Base-by-base conservation (phyloP, 345 rosid species). In the Syzygium aromaticum region DNA sequence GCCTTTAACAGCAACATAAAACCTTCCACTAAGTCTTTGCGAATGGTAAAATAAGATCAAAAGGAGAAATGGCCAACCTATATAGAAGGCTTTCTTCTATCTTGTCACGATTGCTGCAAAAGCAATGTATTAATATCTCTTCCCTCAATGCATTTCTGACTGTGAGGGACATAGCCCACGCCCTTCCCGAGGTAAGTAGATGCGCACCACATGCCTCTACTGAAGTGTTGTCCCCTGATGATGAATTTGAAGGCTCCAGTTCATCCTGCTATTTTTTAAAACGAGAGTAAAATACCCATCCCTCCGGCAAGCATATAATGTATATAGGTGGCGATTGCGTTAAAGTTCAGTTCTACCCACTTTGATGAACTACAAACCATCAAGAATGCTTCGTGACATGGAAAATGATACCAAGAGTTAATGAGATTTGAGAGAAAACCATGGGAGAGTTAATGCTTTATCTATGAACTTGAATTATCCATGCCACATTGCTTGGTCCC, bases 31-130 rank as follows among this genome's bases (percentile, higher is more conserved):
- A 84, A 84, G 43, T 52, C 30, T 49, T 51, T 83, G 54, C 16
- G 54, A 51, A 25, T 11, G 38, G 77, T 9, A 87, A 21, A 61
- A 86, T 17, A 52, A 52, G 27, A 59, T 25, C 77, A 73, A 78
- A 52, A 53, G 57, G 83, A 27, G 86, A 85, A 38, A 77, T 85
- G 87, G 90, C 92, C 49, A 87, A 96, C 99, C 96, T 91, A 85
- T 95, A 96, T 51, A 96, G 90, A 90, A 95, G 95, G 82, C 91
- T 91, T 89, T 93, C 93, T 87, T 88, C 89, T 27, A 90, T 46
- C 73, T 88, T 91, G 85, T 84, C 87, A 83, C 86, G 73, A 28
- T 84, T 86, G 77, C 86, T 49, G 51, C 93, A 90, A 67, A 92
- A 90, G 87, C 91, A 94, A 33, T 91, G 87, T 54, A 86, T 91